phyloP scores from a whole-genome alignment of 2,329 filamentous ascomycete genomes.

The Periconia macrospinosa region DNA sequence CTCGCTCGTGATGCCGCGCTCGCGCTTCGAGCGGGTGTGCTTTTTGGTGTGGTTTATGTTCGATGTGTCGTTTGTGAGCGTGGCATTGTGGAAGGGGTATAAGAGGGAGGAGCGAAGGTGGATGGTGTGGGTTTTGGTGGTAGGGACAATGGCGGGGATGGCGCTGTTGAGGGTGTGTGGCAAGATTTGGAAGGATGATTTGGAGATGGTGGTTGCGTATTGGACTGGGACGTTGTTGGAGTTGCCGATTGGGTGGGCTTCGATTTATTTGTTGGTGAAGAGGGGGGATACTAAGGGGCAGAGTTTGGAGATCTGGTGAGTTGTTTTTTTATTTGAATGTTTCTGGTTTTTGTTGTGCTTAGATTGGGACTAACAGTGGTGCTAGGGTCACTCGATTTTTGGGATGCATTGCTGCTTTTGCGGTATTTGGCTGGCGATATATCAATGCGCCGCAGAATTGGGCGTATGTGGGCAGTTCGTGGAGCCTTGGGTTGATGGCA shows the following conservation, averaged over 20 bases:
- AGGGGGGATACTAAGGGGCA: constrained; percentile 41
- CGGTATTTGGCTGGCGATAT: constrained; percentile 45
- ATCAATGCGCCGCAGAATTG: constrained; percentile 44
- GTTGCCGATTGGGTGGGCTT: constrained; percentile 44
- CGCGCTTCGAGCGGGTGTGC: constrained; percentile 35
- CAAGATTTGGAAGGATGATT: constrained; percentile 39
- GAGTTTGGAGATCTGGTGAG: constrained; percentile 45
- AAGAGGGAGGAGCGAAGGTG: constrained; percentile 16
- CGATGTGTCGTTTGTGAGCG: constrained; percentile 38
- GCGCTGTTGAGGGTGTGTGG: constrained; percentile 31
- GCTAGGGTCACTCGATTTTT: constrained; percentile 43
- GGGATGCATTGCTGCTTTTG: constrained; percentile 43
- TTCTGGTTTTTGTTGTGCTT: neutral
- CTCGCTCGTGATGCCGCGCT: constrained; percentile 39
- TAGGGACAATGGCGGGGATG: constrained; percentile 31
- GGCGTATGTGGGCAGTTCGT: constrained; percentile 39
- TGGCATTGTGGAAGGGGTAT: constrained; percentile 37
- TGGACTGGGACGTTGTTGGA: constrained; percentile 44
- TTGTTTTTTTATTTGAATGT: neutral
- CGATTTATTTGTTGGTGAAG: constrained; percentile 32
- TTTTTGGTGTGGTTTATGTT: constrained; percentile 45
- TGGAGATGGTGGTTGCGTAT: constrained; percentile 45
- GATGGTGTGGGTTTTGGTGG: constrained; percentile 26
- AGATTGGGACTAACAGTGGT: neutral
- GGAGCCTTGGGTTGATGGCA: constrained; percentile 38